phyloP scores from a whole-genome alignment of 2,329 filamentous ascomycete species.

The Trichothecium sympodiale region DNA sequence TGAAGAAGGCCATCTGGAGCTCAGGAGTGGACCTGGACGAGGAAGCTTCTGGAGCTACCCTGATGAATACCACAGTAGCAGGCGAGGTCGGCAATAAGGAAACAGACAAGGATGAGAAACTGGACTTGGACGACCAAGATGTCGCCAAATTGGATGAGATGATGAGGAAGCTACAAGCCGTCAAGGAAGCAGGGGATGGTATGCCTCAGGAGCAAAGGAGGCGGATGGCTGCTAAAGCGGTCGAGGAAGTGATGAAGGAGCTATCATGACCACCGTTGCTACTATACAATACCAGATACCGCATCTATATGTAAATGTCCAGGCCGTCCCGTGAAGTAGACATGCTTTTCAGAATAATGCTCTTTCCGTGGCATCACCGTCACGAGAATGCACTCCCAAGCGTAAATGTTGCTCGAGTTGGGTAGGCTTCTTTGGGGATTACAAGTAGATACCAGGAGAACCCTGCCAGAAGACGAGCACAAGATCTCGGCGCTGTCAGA shows the following conservation, averaged over 20 bases:
- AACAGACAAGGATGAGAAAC: conserved; percentile 11
- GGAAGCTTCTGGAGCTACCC: not conserved
- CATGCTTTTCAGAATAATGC: too few species aligned
- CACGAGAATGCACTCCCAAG: too few species aligned
- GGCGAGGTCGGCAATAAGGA: conserved; percentile 3
- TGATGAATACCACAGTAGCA: conserved; percentile 3
- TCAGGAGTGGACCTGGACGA: conserved; percentile 2
- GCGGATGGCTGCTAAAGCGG: conserved; percentile 48
- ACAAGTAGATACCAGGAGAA: too few species aligned
- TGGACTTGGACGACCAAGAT: conserved; percentile 34
- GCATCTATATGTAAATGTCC: too few species aligned
- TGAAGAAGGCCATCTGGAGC: conserved; percentile 41
- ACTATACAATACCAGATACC: too few species aligned
- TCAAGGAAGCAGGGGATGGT: conserved; percentile 46
- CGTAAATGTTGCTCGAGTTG: too few species aligned
- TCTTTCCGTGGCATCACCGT: too few species aligned
- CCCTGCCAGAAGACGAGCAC: too few species aligned
- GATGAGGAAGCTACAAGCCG: conserved; percentile 54
- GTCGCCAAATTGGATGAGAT: conserved; percentile 50
- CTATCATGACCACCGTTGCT: conserved; percentile 19
- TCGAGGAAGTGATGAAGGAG: conserved; percentile 54
- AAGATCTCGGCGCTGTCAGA: too few species aligned
- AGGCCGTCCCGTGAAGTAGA: too few species aligned
- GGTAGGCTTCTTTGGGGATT: too few species aligned
- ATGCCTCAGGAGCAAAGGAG: conserved; percentile 50